phyloP scores from a whole-genome alignment of 768 basidiomycete genomes.

The Gautieria morchelliformis region DNA sequence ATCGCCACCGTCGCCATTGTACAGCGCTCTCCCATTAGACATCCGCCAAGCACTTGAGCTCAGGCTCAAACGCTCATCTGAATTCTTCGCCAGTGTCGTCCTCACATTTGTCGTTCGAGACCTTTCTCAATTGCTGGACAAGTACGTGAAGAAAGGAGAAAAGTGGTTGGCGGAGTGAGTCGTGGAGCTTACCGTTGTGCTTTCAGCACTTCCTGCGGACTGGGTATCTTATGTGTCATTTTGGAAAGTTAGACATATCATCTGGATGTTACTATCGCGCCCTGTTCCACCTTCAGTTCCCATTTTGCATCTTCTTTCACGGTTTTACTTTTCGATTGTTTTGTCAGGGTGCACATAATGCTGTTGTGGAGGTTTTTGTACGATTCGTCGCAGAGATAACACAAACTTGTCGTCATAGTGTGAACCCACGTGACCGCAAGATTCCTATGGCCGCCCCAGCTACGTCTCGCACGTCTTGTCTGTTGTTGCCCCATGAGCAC shows the following conservation, averaged over 20 bases:
- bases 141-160: constrained; percentile 89
- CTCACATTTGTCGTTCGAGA: constrained; percentile 86
- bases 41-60: constrained; percentile 56
- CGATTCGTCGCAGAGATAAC: not conserved
- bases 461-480: too few species aligned
- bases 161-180: constrained; percentile 76
- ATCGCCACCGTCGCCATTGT: constrained; percentile 60
- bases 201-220: not conserved
- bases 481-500: not conserved
- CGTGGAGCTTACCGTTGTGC: not conserved
- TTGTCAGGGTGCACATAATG: constrained; percentile 1
- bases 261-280: not conserved
- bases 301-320: not conserved
- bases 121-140: constrained; percentile 78
- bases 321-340: not conserved
- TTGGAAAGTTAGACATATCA: constrained; percentile 1
- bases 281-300: not conserved
- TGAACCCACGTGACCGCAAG: too few species aligned
- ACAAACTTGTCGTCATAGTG: too few species aligned
- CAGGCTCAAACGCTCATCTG: constrained; percentile 73
- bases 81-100: constrained; percentile 85
- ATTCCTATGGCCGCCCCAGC: too few species aligned
- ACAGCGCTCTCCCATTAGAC: constrained; percentile 59
- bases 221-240: constrained; percentile 4
- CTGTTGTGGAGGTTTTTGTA: not conserved